Conservation (phyloP, 176 grass and related monocot species). For the Raddia distichophylla region DNA sequence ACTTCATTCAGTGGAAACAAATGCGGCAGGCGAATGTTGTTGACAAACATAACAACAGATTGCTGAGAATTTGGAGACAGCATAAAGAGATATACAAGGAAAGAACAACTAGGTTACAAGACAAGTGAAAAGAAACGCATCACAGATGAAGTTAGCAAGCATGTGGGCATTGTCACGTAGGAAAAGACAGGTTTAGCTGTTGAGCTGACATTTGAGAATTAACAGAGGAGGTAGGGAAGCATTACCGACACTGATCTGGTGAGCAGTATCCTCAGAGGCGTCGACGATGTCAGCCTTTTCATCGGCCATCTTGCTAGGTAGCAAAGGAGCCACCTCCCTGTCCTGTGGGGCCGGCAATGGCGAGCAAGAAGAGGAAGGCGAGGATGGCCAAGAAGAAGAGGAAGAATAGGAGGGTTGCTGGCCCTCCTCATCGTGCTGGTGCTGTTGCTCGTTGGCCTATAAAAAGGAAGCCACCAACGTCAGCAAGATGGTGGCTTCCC, state of each 20-base stretch:
- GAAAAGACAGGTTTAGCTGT: not conserved
- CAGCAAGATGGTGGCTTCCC: not conserved
- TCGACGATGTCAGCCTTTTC: conserved; percentile 31
- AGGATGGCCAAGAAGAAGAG: not conserved
- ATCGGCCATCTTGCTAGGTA: conserved; percentile 33
- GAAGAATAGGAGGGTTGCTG: not conserved
- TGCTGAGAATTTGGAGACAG: not conserved
- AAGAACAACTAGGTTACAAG: not conserved
- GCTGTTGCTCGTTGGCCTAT: conserved; percentile 34
- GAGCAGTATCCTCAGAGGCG: conserved; percentile 49
- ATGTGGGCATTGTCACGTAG: not conserved
- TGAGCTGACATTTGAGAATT: not conserved
- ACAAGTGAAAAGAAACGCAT: not conserved
- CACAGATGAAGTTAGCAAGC: not conserved
- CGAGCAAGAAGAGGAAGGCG: conserved; percentile 31
- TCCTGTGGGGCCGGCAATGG: not conserved
- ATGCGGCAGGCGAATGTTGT: not conserved
- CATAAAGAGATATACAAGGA: not conserved
- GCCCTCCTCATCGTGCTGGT: not conserved
- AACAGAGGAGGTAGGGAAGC: not conserved
- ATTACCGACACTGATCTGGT: conserved; percentile 64
- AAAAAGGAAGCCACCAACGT: not conserved
- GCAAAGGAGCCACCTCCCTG: conserved; percentile 8
- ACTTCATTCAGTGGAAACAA: not conserved
- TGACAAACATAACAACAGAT: not conserved